Evolutionary conservation across 83 land plant species (phyloP).

Genomic region (Larix sibirica): DNA sequence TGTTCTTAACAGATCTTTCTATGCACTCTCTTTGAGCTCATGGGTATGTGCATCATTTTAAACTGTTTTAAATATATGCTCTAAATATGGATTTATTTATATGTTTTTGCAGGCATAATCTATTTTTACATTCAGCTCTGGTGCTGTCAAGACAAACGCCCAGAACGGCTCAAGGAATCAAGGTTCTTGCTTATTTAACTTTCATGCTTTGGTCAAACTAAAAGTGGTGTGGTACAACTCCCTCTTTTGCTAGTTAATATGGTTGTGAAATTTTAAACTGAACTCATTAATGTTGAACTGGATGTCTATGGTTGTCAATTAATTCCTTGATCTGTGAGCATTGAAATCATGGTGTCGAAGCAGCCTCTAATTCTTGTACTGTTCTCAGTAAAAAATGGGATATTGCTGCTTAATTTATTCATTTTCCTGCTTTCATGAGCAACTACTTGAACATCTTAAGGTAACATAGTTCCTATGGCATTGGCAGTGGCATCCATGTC

Average conservation of each 20-base stretch:
- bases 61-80: no score
- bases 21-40: no score
- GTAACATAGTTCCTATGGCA: no score
- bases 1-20: no score
- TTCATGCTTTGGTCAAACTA: not conserved
- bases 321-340: not conserved
- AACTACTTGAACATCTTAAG: no score
- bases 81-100: no score
- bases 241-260: not conserved
- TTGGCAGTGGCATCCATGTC: no score
- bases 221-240: not conserved
- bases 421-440: no score
- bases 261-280: not conserved
- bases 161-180: conserved; percentile 62
- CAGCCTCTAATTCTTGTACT: not conserved
- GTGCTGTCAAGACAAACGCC: conserved; percentile 78
- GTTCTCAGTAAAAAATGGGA: no score
- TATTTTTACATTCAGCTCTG: conserved; percentile 86
- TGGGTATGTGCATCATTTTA: no score
- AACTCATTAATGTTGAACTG: not conserved
- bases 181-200: conserved; percentile 30
- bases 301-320: not conserved
- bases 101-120: conserved; percentile 66
- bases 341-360: not conserved
- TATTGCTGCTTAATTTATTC: no score